Evolutionary conservation across 352 stramenopile genomes (phyloP).

Genomic region (Globisporangium yorkense): DNA sequence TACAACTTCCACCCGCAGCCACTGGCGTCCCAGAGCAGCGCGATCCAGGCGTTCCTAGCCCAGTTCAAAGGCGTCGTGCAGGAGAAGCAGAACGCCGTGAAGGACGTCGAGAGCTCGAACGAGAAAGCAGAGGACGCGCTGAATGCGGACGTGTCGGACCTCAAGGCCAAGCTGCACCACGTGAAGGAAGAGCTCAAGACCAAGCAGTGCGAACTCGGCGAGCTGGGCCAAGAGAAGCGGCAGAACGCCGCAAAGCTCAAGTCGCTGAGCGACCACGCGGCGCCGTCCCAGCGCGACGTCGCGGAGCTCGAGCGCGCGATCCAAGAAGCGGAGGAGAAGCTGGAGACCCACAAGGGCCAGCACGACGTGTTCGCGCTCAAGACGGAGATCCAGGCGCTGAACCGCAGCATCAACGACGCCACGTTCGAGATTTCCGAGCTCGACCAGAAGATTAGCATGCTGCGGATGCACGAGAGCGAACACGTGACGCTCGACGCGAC

Average conservation of each 20-base stretch:
- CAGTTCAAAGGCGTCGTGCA: conserved; percentile 42
- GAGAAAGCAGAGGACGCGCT: conserved; percentile 38
- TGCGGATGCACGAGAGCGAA: conserved; percentile 45
- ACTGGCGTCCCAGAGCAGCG: conserved; percentile 42
- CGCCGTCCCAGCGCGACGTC: conserved; percentile 46
- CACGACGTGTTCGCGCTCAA: conserved; percentile 32
- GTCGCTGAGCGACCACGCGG: conserved; percentile 23
- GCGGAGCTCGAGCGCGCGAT: conserved; percentile 40
- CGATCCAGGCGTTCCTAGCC: conserved; percentile 41
- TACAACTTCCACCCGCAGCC: conserved; percentile 53
- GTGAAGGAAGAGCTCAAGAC: conserved; percentile 36
- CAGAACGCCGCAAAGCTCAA: conserved; percentile 30
- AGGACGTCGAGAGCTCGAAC: conserved; percentile 30
- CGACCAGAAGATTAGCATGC: conserved; percentile 41
- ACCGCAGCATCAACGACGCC: conserved; percentile 33
- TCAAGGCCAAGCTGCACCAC: conserved; percentile 48
- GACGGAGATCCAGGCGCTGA: conserved; percentile 35
- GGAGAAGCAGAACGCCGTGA: conserved; percentile 35
- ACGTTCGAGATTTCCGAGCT: conserved; percentile 41
- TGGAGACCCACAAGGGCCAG: conserved; percentile 39
- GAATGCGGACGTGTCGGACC: conserved; percentile 37
- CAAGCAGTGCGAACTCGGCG: conserved; percentile 35
- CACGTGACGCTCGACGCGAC: conserved; percentile 47
- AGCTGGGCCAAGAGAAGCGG: conserved; percentile 38
- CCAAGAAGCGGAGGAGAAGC: conserved; percentile 33